These are phyloP conservation scores for Cotoneaster glaucophyllus DNA, from an alignment of 306 rosid species.

Conservation along the genomic window DNA sequence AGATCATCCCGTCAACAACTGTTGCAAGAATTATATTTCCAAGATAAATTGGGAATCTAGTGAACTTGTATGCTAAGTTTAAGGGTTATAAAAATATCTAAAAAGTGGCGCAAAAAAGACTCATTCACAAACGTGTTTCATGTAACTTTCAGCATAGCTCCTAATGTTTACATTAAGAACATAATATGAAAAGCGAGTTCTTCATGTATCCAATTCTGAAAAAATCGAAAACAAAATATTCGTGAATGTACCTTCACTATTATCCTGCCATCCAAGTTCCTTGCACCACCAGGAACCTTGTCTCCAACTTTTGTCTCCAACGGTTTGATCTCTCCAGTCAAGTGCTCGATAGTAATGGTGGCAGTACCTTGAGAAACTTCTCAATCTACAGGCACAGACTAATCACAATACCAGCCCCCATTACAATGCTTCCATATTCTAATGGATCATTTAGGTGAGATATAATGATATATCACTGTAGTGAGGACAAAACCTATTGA, in stretches of 20 bases:
- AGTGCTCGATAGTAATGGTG: slow-evolving; percentile 88
- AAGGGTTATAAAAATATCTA: no score
- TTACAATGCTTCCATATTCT: slow-evolving; percentile 44
- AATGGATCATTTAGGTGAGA: slow-evolving; percentile 15
- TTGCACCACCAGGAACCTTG: slow-evolving; percentile 95
- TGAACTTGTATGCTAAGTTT: neutral
- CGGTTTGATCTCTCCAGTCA: slow-evolving; percentile 95
- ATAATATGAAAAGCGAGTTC: neutral
- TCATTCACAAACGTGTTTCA: neutral
- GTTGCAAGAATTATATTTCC: neutral
- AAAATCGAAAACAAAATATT: slow-evolving; percentile 8
- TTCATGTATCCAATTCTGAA: neutral
- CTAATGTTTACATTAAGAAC: neutral
- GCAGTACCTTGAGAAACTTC: slow-evolving; percentile 92
- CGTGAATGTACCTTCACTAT: slow-evolving; percentile 65
- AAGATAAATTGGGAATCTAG: neutral
- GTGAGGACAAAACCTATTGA: neutral
- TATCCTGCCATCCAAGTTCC: slow-evolving; percentile 95
- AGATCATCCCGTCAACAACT: neutral
- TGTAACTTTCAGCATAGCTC: neutral
- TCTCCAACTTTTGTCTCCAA: slow-evolving; percentile 81
- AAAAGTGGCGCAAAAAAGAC: neutral
- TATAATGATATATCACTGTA: neutral
- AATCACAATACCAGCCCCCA: slow-evolving; percentile 68
- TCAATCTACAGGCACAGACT: slow-evolving; percentile 99